Base-by-base conservation (phyloP, 352 stramenopile species). In the Vaucheria bursata region DNA sequence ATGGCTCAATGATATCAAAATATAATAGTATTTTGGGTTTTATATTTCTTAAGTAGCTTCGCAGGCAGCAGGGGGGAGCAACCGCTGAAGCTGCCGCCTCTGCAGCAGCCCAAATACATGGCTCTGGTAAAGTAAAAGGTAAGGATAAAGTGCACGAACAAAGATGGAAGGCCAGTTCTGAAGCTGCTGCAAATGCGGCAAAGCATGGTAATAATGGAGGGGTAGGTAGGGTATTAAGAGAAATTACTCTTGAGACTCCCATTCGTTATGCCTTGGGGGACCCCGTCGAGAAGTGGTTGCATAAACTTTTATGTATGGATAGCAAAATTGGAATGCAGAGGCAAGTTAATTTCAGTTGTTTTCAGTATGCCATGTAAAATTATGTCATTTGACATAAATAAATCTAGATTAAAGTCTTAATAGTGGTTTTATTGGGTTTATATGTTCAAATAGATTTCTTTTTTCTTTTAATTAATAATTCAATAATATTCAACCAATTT, bases 221-320 rank as follows among this genome's bases (percentile, higher is more conserved):
- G 5, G 59, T 69, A 6, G 52, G 64, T 25, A 39, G 79, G n/a
- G 78, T 45, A 12, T 52, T 85, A 1, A 29, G 78, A 6, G 72
- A 76, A 38, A 31, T 99, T 35, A 88, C 93, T 77, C 88, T 99
- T 18, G 90, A 95, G 67, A 97, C 93, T 70, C 96, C 96, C 4
- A 99, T 99, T 86, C 94, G 96, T 77, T 99, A 99, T 84, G 89
- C 91, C 53, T 76, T 86, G 38, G 89, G 90, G 75, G 96, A 99
- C 87, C 91, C 93, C 0, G 90, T 99, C 3, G 96, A 99, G 86
- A 87, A 88, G 40, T 99, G 96, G 96, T 85, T 99, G 35, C 98
- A 99, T 85, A 87, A 90, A 35, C 86, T 99, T 7, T 85, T 99
- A 39, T 99, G 96, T 84, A 87, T 99, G 34, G 95, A 99, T 66